Evolutionary conservation across 805 yeast species (phyloP).

Genomic region (Candida oleophila): DNA sequence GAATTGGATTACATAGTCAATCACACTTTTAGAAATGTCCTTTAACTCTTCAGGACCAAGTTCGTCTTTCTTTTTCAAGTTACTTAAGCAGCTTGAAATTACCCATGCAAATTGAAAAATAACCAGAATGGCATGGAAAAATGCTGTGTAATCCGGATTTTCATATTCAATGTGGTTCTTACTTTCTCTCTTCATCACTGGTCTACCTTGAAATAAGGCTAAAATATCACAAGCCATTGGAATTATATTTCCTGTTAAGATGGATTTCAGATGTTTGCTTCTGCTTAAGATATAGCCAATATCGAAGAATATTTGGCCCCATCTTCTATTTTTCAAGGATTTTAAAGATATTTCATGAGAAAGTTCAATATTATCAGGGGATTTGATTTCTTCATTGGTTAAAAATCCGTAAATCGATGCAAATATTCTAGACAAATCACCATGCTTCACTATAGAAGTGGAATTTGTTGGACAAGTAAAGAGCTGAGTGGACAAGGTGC

Average conservation of each 20-base stretch:
- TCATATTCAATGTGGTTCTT: slow-evolving; percentile 88
- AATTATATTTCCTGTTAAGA: slow-evolving; percentile 48
- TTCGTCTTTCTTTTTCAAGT: slow-evolving; percentile 6
- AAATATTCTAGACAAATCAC: slow-evolving; percentile 61
- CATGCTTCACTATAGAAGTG: slow-evolving; percentile 57
- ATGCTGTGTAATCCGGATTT: slow-evolving; percentile 74
- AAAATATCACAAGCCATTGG: slow-evolving; percentile 64
- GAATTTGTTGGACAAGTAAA: slow-evolving; percentile 89
- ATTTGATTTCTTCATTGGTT: slow-evolving; percentile 49
- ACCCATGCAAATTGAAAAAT: slow-evolving; percentile 61
- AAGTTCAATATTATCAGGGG: slow-evolving; percentile 42
- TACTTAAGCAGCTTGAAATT: slow-evolving; percentile 43
- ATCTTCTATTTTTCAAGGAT: slow-evolving; percentile 63
- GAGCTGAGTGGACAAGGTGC: slow-evolving; percentile 76
- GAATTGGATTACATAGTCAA: slow-evolving; percentile 27
- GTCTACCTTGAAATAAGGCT: slow-evolving; percentile 72
- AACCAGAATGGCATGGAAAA: slow-evolving; percentile 66
- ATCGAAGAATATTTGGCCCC: slow-evolving; percentile 80
- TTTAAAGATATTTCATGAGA: slow-evolving; percentile 38
- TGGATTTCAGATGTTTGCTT: slow-evolving; percentile 51
- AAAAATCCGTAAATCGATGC: slow-evolving; percentile 64
- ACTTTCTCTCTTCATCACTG: slow-evolving; percentile 72
- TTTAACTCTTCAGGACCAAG: slow-evolving; percentile 6
- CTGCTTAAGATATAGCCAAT: slow-evolving; percentile 74
- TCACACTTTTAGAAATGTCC: slow-evolving; percentile 23